phyloP scores from a whole-genome alignment of 345 rosid species.

The Psidium guajava region DNA sequence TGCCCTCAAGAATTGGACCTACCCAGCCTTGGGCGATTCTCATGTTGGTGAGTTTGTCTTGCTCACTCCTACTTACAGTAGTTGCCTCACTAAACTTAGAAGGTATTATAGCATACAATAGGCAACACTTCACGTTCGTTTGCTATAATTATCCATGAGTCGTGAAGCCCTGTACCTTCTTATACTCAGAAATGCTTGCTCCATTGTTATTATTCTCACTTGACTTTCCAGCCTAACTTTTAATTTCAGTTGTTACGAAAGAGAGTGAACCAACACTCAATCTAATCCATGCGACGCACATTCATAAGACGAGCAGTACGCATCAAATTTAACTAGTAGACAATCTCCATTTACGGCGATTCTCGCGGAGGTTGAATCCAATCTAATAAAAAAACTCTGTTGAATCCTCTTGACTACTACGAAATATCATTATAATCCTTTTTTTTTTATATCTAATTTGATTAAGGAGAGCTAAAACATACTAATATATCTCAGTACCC shows the following conservation, averaged over 20 bases:
- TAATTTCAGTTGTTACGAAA: neutral
- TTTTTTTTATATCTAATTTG: neutral
- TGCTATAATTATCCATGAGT: neutral
- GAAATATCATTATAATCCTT: neutral
- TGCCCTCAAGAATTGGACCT: too few species aligned
- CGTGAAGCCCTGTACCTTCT: neutral
- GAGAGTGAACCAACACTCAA: neutral
- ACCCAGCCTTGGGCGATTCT: too few species aligned
- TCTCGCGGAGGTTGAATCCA: neutral
- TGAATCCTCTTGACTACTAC: neutral
- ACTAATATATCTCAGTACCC: too few species aligned
- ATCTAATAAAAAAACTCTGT: neutral
- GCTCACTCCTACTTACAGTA: too few species aligned
- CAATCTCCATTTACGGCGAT: neutral
- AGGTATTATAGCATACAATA: neutral
- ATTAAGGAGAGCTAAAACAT: neutral
- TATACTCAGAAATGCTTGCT: neutral
- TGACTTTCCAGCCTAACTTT: neutral
- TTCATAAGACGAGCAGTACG: neutral
- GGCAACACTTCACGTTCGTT: neutral
- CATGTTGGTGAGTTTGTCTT: too few species aligned
- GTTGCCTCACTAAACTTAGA: neutral
- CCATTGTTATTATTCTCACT: neutral
- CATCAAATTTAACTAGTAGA: neutral
- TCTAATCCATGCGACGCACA: neutral